Evolutionary conservation across 2,329 filamentous ascomycete genomes (phyloP), one percentile per base, ranked within the genome.

Genomic region (Aspergillus caelatus): DNA sequence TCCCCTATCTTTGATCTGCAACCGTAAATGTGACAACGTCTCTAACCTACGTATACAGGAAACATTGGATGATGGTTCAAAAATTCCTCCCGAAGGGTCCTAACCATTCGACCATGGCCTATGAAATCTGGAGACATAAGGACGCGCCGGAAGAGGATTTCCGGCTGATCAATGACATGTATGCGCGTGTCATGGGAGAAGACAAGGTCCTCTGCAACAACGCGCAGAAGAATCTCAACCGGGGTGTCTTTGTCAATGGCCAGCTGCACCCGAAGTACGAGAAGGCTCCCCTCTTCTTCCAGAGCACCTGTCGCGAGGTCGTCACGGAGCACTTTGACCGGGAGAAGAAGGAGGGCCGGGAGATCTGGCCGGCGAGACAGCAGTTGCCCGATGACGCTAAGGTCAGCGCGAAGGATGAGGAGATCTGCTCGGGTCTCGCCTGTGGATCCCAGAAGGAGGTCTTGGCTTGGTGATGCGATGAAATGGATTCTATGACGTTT

Each of bases 91-190:
- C 87, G 16, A 81, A 77, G 58, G 78, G 80, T 3, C 80, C 86
- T 1, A 80, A 75, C 53, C 81, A 77, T 45, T 84, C 83, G 2
- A 77, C 79, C 41, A 88, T 89, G 83, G 80, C 81, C 64, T 89
- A 89, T 74, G 85, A 89, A 71, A 85, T 89, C 56, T 89, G 82
- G 79, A 81, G 85, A 64, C 84, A 88, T 80, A 86, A 85, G 74
- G 75, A 84, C 71, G 82, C 86, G 2, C 80, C 79, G 30, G 83
- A 88, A 23, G 84, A 84, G 39, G 83, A 86, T 64, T 89, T 89
- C 70, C 74, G 80, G 9, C 74, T 79, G 59, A 85, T 89, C 74
- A 83, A 81, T 74, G 74, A 83, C 62, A 84, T 88, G 67, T 89
- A 88, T 80, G 86, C 86, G 76, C 83, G 84, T 57, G 82, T 89